These are phyloP conservation scores for Tremellales sp. DNA, from an alignment of 1,284 basidiomycete genomes.

Conservation along the genomic window DNA sequence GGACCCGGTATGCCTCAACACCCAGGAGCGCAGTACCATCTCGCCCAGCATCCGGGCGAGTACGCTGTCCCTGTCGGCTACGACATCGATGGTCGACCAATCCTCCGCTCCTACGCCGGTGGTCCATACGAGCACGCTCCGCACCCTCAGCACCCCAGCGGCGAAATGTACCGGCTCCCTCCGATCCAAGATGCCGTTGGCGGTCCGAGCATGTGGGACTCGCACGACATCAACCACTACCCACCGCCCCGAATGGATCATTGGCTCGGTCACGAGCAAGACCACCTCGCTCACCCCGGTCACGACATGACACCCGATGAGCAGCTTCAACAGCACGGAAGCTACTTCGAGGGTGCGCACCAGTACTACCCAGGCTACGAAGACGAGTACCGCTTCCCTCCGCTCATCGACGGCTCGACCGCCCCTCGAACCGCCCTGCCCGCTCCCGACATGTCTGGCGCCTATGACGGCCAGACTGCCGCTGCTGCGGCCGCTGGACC, in stretches of 20 bases:
- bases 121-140: neutral
- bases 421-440: neutral
- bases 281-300: neutral
- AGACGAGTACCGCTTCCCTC: neutral
- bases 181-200: slow-evolving; percentile 19
- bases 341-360: neutral
- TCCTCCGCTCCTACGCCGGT: slow-evolving; percentile 1
- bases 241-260: neutral
- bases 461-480: neutral
- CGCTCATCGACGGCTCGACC: neutral
- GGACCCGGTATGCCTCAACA: slow-evolving; percentile 2
- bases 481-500: neutral
- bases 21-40: slow-evolving; percentile 18
- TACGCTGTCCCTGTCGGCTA: slow-evolving; percentile 19
- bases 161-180: slow-evolving; percentile 29
- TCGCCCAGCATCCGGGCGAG: slow-evolving; percentile 14
- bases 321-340: neutral
- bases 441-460: neutral
- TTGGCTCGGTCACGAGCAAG: slow-evolving; percentile 3
- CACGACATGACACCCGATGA: neutral
- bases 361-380: neutral
- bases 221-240: slow-evolving; percentile 2
- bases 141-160: slow-evolving; percentile 6
- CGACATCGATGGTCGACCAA: slow-evolving; percentile 20
- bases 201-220: slow-evolving; percentile 1